Evolutionary conservation across 2,329 filamentous ascomycete species (phyloP), one percentile per base, ranked within the genome.

Genomic region (Neofusicoccum cordaticola): DNA sequence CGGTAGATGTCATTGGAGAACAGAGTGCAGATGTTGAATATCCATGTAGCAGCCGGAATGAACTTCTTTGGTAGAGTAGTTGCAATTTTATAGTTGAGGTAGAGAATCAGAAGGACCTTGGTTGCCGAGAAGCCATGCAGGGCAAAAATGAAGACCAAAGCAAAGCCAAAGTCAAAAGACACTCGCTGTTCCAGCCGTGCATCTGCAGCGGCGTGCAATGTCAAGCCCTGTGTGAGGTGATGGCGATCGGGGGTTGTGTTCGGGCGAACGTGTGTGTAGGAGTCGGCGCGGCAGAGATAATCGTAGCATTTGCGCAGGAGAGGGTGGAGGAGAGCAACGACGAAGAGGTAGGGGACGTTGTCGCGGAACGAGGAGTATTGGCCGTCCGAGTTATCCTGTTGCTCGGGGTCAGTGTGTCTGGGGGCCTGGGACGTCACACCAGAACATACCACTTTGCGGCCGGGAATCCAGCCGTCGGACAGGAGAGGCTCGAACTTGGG

Each of bases 1-100:
- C 85, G 80, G 60, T 83, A 88, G 5, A 97, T 79, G 77, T 99
- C 95, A 73, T 99, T 99, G 62, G 92, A 88, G 73, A 99, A 98
- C 41, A 99, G 80, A 4, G 88, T 90, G 31, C 83, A 84, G 63
- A 99, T 86, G 71, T 97, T 97, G 82, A 97, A 98, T 2, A 87
- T 77, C 95, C 96, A 99, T 0, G 94, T 96, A 7, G 85, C 88
- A 2, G 81, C 81, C 0, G 93, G 93, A 0, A 97, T 81, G 69
- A 89, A 89, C 34, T 83, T 79, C 66, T 86, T 86, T 9, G 93
- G 92, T 12, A 97, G 77, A 45, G 79, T 79, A 5, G 86, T 96
- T 12, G 88, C 91, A 45, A 99, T 82, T 65, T 85, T 85, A 79
- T 90, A 97, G 77, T 99, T 99, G 68, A 90, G 73, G 68, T 86